phyloP scores from a whole-genome alignment of 106 monocot genomes.

The Acanthochlamys bracteata region DNA sequence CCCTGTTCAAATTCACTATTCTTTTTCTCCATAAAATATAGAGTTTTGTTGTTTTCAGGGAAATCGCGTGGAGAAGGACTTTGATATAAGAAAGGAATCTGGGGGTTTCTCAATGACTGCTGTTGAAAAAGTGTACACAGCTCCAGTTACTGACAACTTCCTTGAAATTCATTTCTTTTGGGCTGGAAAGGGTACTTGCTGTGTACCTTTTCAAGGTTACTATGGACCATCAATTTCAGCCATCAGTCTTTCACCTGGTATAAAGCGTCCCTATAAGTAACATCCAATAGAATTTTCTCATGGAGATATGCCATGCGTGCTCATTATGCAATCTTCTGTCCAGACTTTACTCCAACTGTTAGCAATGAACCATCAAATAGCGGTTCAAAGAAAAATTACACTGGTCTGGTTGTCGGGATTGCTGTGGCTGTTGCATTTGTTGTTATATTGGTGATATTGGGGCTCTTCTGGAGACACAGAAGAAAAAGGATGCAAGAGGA shows the following conservation, averaged over 20 bases:
- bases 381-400: conserved; percentile 23
- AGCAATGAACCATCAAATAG: conserved; percentile 28
- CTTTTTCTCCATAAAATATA: neutral
- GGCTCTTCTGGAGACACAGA: conserved; percentile 30
- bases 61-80: conserved; percentile 39
- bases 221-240: conserved; percentile 68
- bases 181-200: conserved; percentile 78
- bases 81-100: conserved; percentile 63
- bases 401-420: conserved; percentile 39
- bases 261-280: neutral
- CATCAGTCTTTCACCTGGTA: conserved; percentile 59
- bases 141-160: conserved; percentile 54
- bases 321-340: neutral
- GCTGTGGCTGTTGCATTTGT: conserved; percentile 27
- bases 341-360: conserved; percentile 59
- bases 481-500: conserved; percentile 23
- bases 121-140: conserved; percentile 26
- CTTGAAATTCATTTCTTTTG: conserved; percentile 84
- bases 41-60: conserved; percentile 29
- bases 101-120: conserved; percentile 29
- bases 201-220: conserved; percentile 49
- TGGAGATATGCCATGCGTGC: neutral
- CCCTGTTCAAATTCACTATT: neutral
- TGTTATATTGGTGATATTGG: conserved; percentile 13
- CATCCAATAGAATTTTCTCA: neutral